Base-by-base conservation (phyloP, 768 basidiomycete species). In the Dioszegia hungarica region DNA sequence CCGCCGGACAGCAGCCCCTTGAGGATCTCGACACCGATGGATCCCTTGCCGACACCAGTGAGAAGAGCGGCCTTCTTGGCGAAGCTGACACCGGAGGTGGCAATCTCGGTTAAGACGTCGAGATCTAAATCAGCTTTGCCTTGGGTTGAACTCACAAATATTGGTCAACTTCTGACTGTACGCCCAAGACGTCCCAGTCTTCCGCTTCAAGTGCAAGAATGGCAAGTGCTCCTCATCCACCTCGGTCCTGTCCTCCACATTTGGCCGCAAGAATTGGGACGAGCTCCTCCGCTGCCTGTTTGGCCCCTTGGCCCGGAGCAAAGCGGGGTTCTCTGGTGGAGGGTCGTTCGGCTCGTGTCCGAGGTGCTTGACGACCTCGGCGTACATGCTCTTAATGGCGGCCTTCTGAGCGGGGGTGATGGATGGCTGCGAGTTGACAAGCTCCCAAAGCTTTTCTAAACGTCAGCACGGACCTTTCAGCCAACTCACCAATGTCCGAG, bases 61-160 rank as follows among this genome's bases (percentile, higher is more conserved):
- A 98, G 82, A 17, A 99, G 83, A 2, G 95, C 95, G 69, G 98
- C 98, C 83, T 98, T 99, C 80, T 93, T 94, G 77, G 94, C 89
- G 83, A 98, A 99, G 0, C 92, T 93, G 1, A 93, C 97, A 12
- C 95, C 95, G 4, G 94, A 91, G 0, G 95, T 97, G 5, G 95
- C 95, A 66, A 99, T 98, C 78, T 99, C 95, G 73, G 93, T 90
- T 31, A 99, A 81, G 65, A 99, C 87, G 70, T 99, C 95, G 62
- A 99, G 84, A 77, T 99, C 97, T 69, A 37, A 22, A 90, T 60
- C 33, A 66, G 58, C 36, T 61, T 37, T 63, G 60, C 43, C 12
- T 3, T 31, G 3, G 10, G 28, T 27, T 2, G 14, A 19, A 88
- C 52, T 89, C 84, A 71, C 66, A 68, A 55, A 77, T 75, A 54